Base-by-base conservation (phyloP, 179 eudicot species). In the Spergularia azorica region DNA sequence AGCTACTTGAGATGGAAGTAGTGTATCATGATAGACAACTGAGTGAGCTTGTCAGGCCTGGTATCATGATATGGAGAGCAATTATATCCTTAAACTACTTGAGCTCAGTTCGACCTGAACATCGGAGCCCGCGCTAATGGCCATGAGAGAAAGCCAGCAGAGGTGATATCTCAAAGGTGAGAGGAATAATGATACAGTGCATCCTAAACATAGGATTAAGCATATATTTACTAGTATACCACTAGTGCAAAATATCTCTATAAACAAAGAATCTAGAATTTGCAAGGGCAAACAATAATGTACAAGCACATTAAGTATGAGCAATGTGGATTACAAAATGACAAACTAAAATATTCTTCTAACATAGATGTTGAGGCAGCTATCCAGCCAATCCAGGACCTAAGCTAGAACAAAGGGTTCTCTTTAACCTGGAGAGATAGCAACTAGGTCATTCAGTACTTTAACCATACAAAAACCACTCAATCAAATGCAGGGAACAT, bases 401-500 rank as follows among this genome's bases (percentile, higher is more conserved):
- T 61, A 61, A 61, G 20, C 38, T 61, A 43, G 18, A 66, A 66
- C 54, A 66, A 43, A 43, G 21, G 51, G 41, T 66, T 43, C 48
- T 64, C 68, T 5, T 38, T 15, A 63, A 43, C 48, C 5, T 32
- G 38, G 36, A 11, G 67, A 63, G 46, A 64, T 15, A 64, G 1
- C 48, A 64, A 43, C 14, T 64, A 21, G 70, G n/a, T 2, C 66
- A 62, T 6, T 62, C 16, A 46, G 68, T 15, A 64, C n/a, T 36
- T 41, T 20, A n/a, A 21, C 36, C n/a, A 43, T 20, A 51, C 54
- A 3, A 69, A 26, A 69, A 11, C 17, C 39, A 12, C 41, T 69
- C 17, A n/a, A 50, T 18, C 15, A 68, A 48, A 68, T 68, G 18
- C 41, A 48, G 52, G 14, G 39, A 38, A 79, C 78, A 80, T 79